Evolutionary conservation across 2,329 filamentous ascomycete species (phyloP).

Genomic region (Penicillium sp.): DNA sequence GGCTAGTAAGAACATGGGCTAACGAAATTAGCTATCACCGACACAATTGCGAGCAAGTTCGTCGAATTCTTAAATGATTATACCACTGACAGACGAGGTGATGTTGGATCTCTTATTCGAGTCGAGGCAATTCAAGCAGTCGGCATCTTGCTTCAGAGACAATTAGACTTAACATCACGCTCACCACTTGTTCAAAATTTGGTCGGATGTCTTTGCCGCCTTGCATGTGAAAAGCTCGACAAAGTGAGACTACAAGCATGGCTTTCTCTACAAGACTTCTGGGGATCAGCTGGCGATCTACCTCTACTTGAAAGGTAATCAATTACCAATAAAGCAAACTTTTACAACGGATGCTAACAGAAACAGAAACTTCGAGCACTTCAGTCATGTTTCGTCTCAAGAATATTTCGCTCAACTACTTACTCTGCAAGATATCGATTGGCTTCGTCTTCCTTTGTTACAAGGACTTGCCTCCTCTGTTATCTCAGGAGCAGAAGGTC

Average conservation of each 20-base stretch:
- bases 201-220: slow-evolving; percentile 55
- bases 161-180: slow-evolving; percentile 6
- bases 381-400: slow-evolving; percentile 44
- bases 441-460: slow-evolving; percentile 39
- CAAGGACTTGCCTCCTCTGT: slow-evolving; percentile 47
- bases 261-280: slow-evolving; percentile 43
- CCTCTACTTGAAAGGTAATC: slow-evolving; percentile 45
- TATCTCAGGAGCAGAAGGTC: slow-evolving; percentile 45
- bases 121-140: slow-evolving; percentile 72
- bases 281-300: slow-evolving; percentile 36
- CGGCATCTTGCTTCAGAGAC: slow-evolving; percentile 36
- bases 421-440: slow-evolving; percentile 35
- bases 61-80: slow-evolving; percentile 71
- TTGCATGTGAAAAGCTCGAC: slow-evolving; percentile 87
- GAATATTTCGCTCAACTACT: slow-evolving; percentile 46
- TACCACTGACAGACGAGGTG: slow-evolving; percentile 82
- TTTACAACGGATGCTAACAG: slow-evolving; percentile 11
- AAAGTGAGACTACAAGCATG: slow-evolving; percentile 65
- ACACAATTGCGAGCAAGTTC: slow-evolving; percentile 31
- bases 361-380: slow-evolving; percentile 42
- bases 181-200: slow-evolving; percentile 26
- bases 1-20: not conserved
- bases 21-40: slow-evolving; percentile 31
- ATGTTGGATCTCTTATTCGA: slow-evolving; percentile 83
- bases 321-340: no score